phyloP scores from a whole-genome alignment of 2,329 filamentous ascomycete species.

The Xylariaceae sp. region DNA sequence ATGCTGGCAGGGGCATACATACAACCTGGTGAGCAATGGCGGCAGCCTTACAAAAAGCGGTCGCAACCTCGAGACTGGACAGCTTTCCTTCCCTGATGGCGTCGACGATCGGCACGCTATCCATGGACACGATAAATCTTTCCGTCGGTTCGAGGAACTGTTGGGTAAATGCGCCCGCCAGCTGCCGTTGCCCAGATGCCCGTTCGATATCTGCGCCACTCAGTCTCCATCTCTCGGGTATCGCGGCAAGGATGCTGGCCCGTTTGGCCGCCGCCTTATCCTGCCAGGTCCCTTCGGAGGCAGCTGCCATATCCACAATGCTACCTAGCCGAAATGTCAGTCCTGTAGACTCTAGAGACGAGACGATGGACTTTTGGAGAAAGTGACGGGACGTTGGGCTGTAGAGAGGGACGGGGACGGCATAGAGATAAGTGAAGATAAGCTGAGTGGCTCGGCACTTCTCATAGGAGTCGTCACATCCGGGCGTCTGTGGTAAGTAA shows the following conservation, averaged over 20 bases:
- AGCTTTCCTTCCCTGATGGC: slow-evolving; percentile 19
- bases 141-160: slow-evolving; percentile 16
- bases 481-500: no score
- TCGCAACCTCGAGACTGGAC: slow-evolving; percentile 24
- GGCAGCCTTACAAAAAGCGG: slow-evolving; percentile 45
- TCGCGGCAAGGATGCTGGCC: background rate
- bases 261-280: background rate
- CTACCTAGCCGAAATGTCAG: no score
- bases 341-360: no score
- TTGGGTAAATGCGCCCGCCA: slow-evolving; percentile 15
- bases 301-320: no score
- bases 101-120: slow-evolving; percentile 15
- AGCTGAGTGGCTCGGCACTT: no score
- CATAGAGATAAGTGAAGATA: no score
- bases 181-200: slow-evolving; percentile 11
- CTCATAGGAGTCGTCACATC: no score
- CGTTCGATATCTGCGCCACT: slow-evolving; percentile 8
- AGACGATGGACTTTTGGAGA: no score
- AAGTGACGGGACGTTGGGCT: no score
- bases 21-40: slow-evolving; percentile 43
- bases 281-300: background rate
- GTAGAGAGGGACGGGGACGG: no score
- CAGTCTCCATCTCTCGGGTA: slow-evolving; percentile 10
- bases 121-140: slow-evolving; percentile 11
- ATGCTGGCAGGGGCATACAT: slow-evolving; percentile 5